Percentiles rank a stretch among this genome's conserved stretches.
phyloP scores from a whole-genome alignment of 208 protist genomes.

The Phytomonas francai region DNA sequence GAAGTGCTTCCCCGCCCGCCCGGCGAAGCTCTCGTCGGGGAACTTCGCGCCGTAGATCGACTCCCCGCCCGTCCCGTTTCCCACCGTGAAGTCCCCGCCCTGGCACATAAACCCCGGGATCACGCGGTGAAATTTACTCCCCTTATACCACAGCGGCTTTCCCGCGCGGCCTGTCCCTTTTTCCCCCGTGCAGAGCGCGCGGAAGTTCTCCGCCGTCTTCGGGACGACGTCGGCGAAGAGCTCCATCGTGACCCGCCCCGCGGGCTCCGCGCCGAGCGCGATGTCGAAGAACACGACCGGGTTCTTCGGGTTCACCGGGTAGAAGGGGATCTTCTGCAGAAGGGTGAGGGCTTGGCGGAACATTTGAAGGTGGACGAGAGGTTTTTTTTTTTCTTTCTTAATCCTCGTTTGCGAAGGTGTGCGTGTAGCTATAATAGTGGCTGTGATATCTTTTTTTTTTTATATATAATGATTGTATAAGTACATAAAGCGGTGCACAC shows the following conservation, averaged over 20 bases:
- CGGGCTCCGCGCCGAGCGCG: conserved; percentile 23
- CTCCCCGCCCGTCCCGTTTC: conserved; percentile 54
- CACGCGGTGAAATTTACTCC: conserved; percentile 58
- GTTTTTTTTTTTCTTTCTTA: conserved; percentile 14
- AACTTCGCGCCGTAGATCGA: conserved; percentile 61
- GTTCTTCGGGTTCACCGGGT: conserved; percentile 71
- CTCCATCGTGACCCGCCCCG: conserved; percentile 40
- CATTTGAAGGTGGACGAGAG: conserved; percentile 26
- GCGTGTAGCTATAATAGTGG: background rate
- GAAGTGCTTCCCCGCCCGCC: conserved; percentile 55
- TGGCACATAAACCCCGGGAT: conserved; percentile 58
- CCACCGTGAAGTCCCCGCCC: conserved; percentile 50
- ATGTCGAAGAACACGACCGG: conserved; percentile 53
- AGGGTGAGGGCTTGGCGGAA: conserved; percentile 24
- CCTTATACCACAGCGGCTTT: conserved; percentile 55
- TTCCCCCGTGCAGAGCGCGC: conserved; percentile 48
- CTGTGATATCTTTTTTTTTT: background rate
- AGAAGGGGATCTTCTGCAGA: conserved; percentile 66
- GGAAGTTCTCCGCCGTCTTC: conserved; percentile 67
- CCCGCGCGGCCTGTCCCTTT: conserved; percentile 41
- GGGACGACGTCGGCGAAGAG: conserved; percentile 43
- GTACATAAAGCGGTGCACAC: background rate
- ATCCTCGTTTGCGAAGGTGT: background rate
- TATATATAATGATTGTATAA: background rate
- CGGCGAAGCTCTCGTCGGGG: conserved; percentile 43